Evolutionary conservation across 805 yeast species (phyloP).

Genomic region (Suhomyces emberorum): DNA sequence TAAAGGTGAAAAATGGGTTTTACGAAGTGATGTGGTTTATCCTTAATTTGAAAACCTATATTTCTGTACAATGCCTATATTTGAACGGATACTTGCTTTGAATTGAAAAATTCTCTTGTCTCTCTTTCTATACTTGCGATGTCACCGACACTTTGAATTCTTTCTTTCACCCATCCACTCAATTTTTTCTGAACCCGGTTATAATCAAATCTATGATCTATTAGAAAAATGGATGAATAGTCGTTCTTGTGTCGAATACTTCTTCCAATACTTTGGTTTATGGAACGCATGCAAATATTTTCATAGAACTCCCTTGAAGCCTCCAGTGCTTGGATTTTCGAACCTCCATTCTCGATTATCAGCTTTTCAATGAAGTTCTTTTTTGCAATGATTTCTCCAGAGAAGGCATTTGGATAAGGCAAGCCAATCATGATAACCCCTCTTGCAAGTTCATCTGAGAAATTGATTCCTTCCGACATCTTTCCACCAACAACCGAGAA

Average conservation of each 20-base stretch:
- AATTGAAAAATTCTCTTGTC: constrained; percentile 27
- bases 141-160: too few relatives aligned
- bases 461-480: constrained; percentile 90
- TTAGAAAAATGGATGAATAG: constrained; percentile 68
- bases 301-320: constrained; percentile 64
- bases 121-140: too few relatives aligned
- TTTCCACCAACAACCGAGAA: constrained; percentile 91
- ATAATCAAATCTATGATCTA: constrained; percentile 61
- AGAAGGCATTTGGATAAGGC: constrained; percentile 82
- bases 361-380: constrained; percentile 57
- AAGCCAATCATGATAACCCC: constrained; percentile 84
- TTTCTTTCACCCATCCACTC: constrained; percentile 66
- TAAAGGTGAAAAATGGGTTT: constrained; percentile 58
- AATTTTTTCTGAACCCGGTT: constrained; percentile 52
- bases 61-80: neutral
- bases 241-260: constrained; percentile 83
- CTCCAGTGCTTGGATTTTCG: constrained; percentile 42
- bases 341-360: constrained; percentile 47
- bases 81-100: constrained; percentile 12
- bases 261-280: constrained; percentile 90
- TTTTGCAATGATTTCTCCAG: constrained; percentile 78
- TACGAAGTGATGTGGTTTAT: constrained; percentile 54
- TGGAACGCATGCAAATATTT: constrained; percentile 84
- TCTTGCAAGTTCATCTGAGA: constrained; percentile 82
- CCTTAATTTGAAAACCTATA: neutral